A percentile compares a stretch with the other conserved stretches of the same genome.
These are phyloP conservation scores for Primulina tabacum DNA, from an alignment of 257 asterid genomes.

Conservation along the genomic window DNA sequence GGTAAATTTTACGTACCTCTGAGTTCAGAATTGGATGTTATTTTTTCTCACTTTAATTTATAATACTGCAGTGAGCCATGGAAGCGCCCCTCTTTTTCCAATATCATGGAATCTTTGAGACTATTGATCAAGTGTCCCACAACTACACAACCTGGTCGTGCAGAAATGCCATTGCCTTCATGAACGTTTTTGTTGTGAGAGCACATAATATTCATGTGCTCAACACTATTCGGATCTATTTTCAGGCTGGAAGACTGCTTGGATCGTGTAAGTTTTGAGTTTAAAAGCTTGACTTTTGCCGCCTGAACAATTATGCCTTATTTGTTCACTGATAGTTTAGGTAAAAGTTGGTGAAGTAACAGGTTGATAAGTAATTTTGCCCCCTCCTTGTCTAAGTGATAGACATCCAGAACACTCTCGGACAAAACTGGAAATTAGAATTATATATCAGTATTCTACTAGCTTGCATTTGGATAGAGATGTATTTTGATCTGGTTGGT, in stretches of 20 bases:
- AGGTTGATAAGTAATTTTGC: not conserved
- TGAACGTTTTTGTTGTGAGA: conserved; percentile 32
- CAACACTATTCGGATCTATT: conserved; percentile 23
- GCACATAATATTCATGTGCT: conserved; percentile 15
- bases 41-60: conserved; percentile 22
- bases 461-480: not conserved
- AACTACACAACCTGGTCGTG: conserved; percentile 43
- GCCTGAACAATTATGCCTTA: not conserved
- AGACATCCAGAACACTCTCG: not conserved
- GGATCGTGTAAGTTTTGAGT: conserved; percentile 32
- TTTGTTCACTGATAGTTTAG: not conserved
- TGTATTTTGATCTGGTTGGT: not conserved
- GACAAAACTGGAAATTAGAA: not conserved
- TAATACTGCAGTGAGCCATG: conserved; percentile 74
- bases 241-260: conserved; percentile 23
- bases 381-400: not conserved
- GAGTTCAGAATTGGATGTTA: conserved; percentile 13
- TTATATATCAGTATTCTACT: not conserved
- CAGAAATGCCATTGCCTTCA: conserved; percentile 41
- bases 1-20: not conserved
- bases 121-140: conserved; percentile 52
- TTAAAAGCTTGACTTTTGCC: conserved; percentile 7
- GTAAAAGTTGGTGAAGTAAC: not conserved
- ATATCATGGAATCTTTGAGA: conserved; percentile 79
- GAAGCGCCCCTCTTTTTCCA: conserved; percentile 84